Evolutionary conservation across 805 yeast species (phyloP), one percentile per base, ranked within the genome.

Genomic region (Teunomyces gatunensis): DNA sequence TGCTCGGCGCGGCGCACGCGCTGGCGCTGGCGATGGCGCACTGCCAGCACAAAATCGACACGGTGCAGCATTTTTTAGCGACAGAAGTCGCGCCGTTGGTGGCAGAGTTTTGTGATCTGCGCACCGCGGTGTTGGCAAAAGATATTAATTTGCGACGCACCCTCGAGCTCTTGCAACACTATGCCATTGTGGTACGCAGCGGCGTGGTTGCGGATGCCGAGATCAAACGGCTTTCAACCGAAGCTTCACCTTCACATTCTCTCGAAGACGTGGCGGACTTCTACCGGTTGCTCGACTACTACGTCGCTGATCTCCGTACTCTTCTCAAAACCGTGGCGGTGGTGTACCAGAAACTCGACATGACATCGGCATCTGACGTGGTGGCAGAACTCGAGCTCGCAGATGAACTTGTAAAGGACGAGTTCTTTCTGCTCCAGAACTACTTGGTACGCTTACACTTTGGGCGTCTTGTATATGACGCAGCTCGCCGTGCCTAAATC

Each of bases 251-350:
- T 18, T 18, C 20, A 18, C 20, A 18, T 18, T 18, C 20, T 2
- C 11, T 25, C 11, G 4, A 25, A 25, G 27, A 25, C 11, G 27
- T 9, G 27, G 11, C 27, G 11, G 27, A n/a, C n/a, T 37, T 23
- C 10, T 37, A n/a, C 18, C 40, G 29, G 10, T 21, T 23, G 27
- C 15, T 37, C 25, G 17, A 23, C 28, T 21, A 21, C 29, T 37
- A 37, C 29, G 15, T 37, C 2, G 25, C 40, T 12, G 40, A 20
- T 6, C 40, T 37, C 28, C 29, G 40, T 7, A 27, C 28, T 4
- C 40, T 37, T 6, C 27, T 37, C 29, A 37, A 37, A 15, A 23
- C 29, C 28, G 29, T 37, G 27, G 40, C 40, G 18, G 40, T 37
- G 17, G 28, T 12, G 29, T 37, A 37, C 29, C 40, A 37, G 40